Evolutionary conservation across 441 rosid species (phyloP).

Genomic region (Pelargonium myrrhifolium): DNA sequence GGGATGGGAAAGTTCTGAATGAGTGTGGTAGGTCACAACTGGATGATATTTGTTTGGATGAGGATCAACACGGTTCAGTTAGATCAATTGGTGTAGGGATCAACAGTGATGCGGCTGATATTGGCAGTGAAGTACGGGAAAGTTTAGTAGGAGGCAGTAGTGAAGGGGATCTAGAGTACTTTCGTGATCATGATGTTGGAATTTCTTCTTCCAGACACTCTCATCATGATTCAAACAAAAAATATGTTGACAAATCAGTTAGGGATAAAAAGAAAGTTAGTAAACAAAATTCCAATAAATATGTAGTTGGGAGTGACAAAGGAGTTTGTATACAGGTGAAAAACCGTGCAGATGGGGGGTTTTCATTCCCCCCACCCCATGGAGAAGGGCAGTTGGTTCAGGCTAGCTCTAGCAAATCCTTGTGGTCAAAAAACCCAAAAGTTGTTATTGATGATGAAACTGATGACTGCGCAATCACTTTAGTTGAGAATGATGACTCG

Average conservation of each 20-base stretch:
- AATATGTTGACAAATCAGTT: conserved; percentile 32
- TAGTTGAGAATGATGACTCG: conserved; percentile 51
- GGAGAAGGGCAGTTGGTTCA: conserved; percentile 50
- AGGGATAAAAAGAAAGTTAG: conserved; percentile 37
- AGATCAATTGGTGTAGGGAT: conserved; percentile 96
- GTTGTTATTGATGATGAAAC: conserved; percentile 38
- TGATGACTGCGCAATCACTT: conserved; percentile 43
- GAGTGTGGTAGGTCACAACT: conserved; percentile 40
- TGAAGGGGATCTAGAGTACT: conserved; percentile 76
- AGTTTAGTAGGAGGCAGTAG: conserved; percentile 80
- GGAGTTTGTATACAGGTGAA: conserved; percentile 34
- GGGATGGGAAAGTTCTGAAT: conserved; percentile 44
- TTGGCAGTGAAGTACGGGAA: conserved; percentile 76
- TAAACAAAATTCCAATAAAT: conserved; percentile 39
- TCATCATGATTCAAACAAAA: conserved; percentile 47
- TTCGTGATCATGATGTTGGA: conserved; percentile 43
- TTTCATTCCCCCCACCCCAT: conserved; percentile 67
- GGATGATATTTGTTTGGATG: conserved; percentile 61
- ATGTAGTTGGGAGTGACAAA: conserved; percentile 42
- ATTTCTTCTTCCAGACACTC: conserved; percentile 39
- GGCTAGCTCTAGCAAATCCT: conserved; percentile 49
- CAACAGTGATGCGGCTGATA: conserved; percentile 79
- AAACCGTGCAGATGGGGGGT: conserved; percentile 49
- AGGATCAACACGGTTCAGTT: conserved; percentile 85
- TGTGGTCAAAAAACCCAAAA: conserved; percentile 48